Conservation (phyloP, 1,284 basidiomycete species). For the Anthracocystis walkeri region DNA sequence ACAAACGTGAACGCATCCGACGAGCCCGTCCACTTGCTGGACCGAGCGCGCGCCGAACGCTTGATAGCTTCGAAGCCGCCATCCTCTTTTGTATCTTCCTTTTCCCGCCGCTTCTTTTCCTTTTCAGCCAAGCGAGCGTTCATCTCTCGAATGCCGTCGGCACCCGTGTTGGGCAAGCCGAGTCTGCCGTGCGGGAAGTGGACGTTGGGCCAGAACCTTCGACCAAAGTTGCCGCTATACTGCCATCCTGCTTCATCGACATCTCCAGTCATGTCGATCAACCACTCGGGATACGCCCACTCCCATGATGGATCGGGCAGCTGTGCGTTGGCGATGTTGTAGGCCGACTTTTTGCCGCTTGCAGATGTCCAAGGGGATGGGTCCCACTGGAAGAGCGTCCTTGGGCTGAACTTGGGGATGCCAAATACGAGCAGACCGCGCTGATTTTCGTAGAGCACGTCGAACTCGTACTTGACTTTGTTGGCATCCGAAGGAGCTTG, state of each 20-base stretch:
- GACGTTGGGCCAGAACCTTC: slow-evolving; percentile 48
- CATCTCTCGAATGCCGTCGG: slow-evolving; percentile 50
- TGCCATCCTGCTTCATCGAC: slow-evolving; percentile 69
- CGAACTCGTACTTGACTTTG: slow-evolving; percentile 61
- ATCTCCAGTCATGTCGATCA: slow-evolving; percentile 68
- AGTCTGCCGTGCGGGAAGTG: slow-evolving; percentile 46
- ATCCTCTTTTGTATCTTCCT: slow-evolving; percentile 57
- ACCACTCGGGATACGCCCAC: slow-evolving; percentile 67
- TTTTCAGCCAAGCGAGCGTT: slow-evolving; percentile 40
- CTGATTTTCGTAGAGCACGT: slow-evolving; percentile 68
- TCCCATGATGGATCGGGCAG: slow-evolving; percentile 68
- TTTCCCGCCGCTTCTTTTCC: slow-evolving; percentile 38
- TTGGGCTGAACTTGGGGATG: slow-evolving; percentile 65
- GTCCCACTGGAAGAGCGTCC: slow-evolving; percentile 64
- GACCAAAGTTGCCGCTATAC: slow-evolving; percentile 65
- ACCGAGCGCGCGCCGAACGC: slow-evolving; percentile 53
- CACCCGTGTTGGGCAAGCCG: slow-evolving; percentile 48
- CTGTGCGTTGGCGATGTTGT: slow-evolving; percentile 66
- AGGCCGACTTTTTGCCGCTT: slow-evolving; percentile 54
- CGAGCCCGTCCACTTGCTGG: slow-evolving; percentile 61
- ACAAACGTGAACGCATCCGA: slow-evolving; percentile 63
- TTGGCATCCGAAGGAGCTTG: slow-evolving; percentile 48
- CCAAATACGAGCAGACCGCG: slow-evolving; percentile 66
- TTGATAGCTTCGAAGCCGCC: slow-evolving; percentile 66
- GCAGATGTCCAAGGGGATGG: slow-evolving; percentile 65